Evolutionary conservation across 129 eudicot genomes (phyloP).

Genomic region (Heracleum sosnowskyi): DNA sequence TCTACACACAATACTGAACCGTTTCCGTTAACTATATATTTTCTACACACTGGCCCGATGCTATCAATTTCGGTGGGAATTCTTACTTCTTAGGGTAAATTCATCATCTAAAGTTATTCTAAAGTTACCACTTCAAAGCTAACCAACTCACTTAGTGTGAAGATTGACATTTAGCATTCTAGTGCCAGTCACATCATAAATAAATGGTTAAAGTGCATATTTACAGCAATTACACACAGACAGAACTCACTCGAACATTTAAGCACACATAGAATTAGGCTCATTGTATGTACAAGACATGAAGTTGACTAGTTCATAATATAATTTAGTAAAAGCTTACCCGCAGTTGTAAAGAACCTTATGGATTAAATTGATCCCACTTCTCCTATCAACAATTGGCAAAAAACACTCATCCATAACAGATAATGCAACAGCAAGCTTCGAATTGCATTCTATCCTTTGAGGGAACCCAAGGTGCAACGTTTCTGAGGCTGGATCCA

Average conservation of each 20-base stretch:
- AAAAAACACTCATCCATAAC: slow-evolving; percentile 91
- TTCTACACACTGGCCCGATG: not conserved
- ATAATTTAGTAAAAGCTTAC: slow-evolving; percentile 35
- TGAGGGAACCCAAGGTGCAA: slow-evolving; percentile 46
- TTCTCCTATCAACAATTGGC: slow-evolving; percentile 84
- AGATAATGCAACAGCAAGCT: slow-evolving; percentile 83
- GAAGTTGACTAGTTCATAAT: not conserved
- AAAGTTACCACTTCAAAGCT: not conserved
- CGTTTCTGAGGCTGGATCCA: slow-evolving; percentile 45
- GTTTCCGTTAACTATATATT: not conserved
- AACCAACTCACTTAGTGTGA: not conserved
- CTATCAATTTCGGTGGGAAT: not conserved
- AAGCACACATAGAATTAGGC: not conserved
- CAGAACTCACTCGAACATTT: not conserved
- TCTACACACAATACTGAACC: not conserved
- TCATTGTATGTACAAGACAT: not conserved
- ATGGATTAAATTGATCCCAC: slow-evolving; percentile 80
- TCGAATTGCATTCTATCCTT: slow-evolving; percentile 90
- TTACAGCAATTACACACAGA: not conserved
- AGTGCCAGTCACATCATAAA: not conserved
- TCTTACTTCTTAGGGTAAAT: not conserved
- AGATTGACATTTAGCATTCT: not conserved
- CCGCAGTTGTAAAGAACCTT: slow-evolving; percentile 84
- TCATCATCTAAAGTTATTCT: not conserved
- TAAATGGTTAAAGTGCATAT: not conserved